Evolutionary conservation across 495 filamentous ascomycete species (phyloP), one percentile per base, ranked within the genome.

Genomic region (Neurospora pannonica): DNA sequence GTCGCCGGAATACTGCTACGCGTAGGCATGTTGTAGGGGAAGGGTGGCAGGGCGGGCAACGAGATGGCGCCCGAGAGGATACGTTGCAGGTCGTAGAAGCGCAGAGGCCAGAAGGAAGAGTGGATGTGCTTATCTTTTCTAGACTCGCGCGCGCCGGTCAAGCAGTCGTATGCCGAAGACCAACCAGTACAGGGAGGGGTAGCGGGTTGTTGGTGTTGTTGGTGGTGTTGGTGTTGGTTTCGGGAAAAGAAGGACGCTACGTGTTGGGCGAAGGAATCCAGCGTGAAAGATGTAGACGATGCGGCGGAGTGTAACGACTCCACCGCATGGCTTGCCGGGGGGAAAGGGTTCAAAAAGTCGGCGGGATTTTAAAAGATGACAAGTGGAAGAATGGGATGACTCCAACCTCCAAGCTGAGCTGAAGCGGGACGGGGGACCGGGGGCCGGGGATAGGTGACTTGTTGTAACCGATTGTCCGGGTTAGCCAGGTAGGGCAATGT

Each of bases 11-110:
- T 71, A 38, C 83, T 81, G 54, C 54, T 67, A 67, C 54, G 54
- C 28, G 54, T 8, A 34, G 54, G 54, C 54, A 67, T 67, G 82
- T 84, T 76, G 79, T 82, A 83, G 13, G 80, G 79, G 54, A 85
- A 86, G 2, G 82, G 80, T 34, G 80, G 89, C 80, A 85, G 85
- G 38, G 86, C 77, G 79, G 85, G 80, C 76, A 81, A 78, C 73
- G 77, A 72, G 77, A 90, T 83, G 71, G 84, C 79, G 75, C 90
- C 91, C 70, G 82, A 81, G 54, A 90, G 73, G 54, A 86, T 80
- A n/a, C 85, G 87, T 73, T 81, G 83, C 70, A 87, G 74, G 70
- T 83, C 78, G 79, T 79, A 76, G 71, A 83, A 80, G 74, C 79
- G 82, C 72, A 86, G 79, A 70, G 87, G 84, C 81, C 84, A 86